phyloP scores from a whole-genome alignment of 345 rosid genomes.

The Turnera subulata region DNA sequence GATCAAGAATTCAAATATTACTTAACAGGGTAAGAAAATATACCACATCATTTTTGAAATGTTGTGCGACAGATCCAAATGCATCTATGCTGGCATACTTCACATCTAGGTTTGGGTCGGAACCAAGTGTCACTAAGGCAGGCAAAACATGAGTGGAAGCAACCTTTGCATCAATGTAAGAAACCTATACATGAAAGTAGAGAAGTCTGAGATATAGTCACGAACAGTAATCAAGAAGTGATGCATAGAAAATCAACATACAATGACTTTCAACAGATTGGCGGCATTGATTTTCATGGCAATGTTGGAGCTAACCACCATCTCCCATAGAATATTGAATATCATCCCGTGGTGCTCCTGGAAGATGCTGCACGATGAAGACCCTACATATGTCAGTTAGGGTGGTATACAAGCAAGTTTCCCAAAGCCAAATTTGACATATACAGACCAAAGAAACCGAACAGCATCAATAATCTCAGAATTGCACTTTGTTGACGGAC shows the following conservation, averaged over 20 bases:
- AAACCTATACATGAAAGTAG: constrained; percentile 48
- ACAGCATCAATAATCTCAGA: constrained; percentile 69
- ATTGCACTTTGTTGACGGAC: constrained; percentile 41
- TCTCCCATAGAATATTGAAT: constrained; percentile 88
- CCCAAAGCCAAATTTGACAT: background rate
- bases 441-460: constrained; percentile 87
- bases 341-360: constrained; percentile 79
- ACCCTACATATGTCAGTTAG: constrained; percentile 12
- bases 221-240: constrained; percentile 8
- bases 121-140: constrained; percentile 91
- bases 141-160: constrained; percentile 83
- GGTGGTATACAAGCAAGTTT: constrained; percentile 10
- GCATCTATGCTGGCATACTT: constrained; percentile 97
- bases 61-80: constrained; percentile 93
- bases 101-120: constrained; percentile 84
- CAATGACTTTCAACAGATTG: constrained; percentile 71
- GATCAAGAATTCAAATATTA: constrained; percentile 2
- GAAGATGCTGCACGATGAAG: constrained; percentile 57
- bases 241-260: constrained; percentile 34
- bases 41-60: constrained; percentile 91
- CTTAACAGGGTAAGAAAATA: constrained; percentile 2
- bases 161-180: constrained; percentile 73
- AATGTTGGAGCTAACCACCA: constrained; percentile 78
- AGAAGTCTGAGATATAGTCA: background rate
- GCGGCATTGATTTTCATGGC: constrained; percentile 83